These are phyloP conservation scores for Haberlea rhodopensis DNA, from an alignment of 257 asterid species.

Conservation along the genomic window DNA sequence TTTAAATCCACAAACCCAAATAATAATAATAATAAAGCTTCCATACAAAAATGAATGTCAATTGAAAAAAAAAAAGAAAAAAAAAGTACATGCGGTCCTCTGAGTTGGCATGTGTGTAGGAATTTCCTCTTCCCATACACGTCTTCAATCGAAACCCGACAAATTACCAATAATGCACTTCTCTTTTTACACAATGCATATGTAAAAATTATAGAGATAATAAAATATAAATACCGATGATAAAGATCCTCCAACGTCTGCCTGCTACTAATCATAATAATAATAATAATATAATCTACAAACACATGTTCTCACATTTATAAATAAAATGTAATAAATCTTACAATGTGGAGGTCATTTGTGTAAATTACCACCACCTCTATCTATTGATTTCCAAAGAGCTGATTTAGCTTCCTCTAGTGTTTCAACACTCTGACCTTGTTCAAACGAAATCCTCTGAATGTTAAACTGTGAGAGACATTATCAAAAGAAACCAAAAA, in stretches of 20 bases:
- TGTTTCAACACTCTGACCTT: constrained; percentile 64
- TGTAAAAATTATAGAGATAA: too few species aligned
- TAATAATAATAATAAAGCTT: too few species aligned
- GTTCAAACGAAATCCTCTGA: constrained; percentile 81
- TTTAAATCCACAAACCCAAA: too few species aligned
- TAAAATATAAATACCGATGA: neutral
- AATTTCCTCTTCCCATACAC: neutral
- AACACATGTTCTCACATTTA: neutral
- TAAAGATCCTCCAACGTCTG: neutral
- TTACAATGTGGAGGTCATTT: constrained; percentile 26
- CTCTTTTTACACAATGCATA: neutral
- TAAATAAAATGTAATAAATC: too few species aligned
- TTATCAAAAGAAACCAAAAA: constrained; percentile 4
- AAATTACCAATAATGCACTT: neutral
- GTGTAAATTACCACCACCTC: constrained; percentile 57
- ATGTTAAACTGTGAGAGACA: constrained; percentile 53
- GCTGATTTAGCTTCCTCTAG: constrained; percentile 87
- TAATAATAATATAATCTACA: neutral
- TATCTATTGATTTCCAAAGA: constrained; percentile 57
- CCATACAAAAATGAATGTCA: too few species aligned
- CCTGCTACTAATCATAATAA: neutral
- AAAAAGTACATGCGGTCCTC: neutral
- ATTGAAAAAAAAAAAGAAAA: too few species aligned
- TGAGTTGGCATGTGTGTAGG: neutral
- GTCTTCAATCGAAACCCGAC: neutral